Percentiles rank a stretch among this genome's conserved stretches.
Evolutionary conservation across 257 asterid genomes (phyloP).

Genomic region (Solanum phureja): DNA sequence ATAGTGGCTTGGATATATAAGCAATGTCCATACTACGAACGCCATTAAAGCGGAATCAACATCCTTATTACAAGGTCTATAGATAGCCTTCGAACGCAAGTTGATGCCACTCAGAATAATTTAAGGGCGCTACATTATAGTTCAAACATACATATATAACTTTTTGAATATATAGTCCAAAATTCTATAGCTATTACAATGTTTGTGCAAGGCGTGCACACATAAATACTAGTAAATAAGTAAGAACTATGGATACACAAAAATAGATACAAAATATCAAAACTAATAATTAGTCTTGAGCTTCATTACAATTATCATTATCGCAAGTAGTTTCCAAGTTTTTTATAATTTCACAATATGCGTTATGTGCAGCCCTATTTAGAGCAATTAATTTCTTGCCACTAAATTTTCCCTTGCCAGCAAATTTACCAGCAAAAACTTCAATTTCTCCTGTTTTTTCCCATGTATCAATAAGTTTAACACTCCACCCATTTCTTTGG

Average conservation of each 20-base stretch:
- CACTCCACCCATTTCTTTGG: conserved; percentile 14
- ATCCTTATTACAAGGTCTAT: too few relatives aligned
- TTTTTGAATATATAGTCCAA: background rate
- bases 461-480: conserved; percentile 25
- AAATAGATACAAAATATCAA: background rate
- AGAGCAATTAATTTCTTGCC: conserved; percentile 26
- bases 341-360: background rate
- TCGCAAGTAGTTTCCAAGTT: background rate
- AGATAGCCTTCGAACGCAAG: too few relatives aligned
- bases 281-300: background rate
- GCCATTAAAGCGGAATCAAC: too few relatives aligned
- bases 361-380: conserved; percentile 37
- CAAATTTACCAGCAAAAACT: background rate
- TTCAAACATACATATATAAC: background rate
- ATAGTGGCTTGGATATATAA: too few relatives aligned
- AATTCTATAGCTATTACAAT: background rate
- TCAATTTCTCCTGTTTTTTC: conserved; percentile 19
- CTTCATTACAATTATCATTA: background rate
- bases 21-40: too few relatives aligned
- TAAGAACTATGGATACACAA: background rate
- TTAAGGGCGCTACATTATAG: background rate
- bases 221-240: background rate
- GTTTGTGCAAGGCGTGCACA: background rate
- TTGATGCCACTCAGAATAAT: background rate
- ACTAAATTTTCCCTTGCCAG: conserved; percentile 22